Percentiles rank a stretch among this genome's conserved stretches.
phyloP scores from a whole-genome alignment of 1,139 yeast species.

The Hyphopichia pseudoburtonii region DNA sequence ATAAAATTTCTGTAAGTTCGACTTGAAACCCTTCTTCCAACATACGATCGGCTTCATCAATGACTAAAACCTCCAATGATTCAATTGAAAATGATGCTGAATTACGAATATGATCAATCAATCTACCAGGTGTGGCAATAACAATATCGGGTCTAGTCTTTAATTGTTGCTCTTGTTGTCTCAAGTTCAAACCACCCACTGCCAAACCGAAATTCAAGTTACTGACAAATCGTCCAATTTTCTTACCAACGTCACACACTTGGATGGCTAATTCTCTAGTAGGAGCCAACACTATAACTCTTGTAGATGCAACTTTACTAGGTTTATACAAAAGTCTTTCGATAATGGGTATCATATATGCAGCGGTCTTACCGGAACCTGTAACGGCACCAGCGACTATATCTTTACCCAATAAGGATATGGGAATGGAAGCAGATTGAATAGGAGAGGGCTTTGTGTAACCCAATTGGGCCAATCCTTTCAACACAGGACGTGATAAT shows the following conservation, averaged over 20 bases:
- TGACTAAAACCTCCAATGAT: conserved; percentile 83
- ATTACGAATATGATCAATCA: conserved; percentile 93
- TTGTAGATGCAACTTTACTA: conserved; percentile 76
- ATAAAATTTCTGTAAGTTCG: conserved; percentile 86
- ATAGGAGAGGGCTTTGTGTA: conserved; percentile 89
- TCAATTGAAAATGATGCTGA: conserved; percentile 93
- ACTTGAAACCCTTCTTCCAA: conserved; percentile 97
- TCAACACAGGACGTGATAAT: conserved; percentile 84
- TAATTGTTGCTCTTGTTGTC: conserved; percentile 93
- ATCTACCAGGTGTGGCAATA: conserved; percentile 96
- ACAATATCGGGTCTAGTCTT: conserved; percentile 93
- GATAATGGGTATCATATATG: conserved; percentile 91
- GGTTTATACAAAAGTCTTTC: conserved; percentile 92
- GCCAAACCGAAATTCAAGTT: conserved; percentile 86
- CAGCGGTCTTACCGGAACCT: conserved; percentile 99
- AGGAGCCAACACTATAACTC: conserved; percentile 89
- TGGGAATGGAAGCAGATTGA: conserved; percentile 91
- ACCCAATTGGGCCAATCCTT: conserved; percentile 78
- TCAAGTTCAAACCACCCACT: conserved; percentile 93
- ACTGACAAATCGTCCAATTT: conserved; percentile 72
- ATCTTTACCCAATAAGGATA: conserved; percentile 88
- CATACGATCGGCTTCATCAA: conserved; percentile 99
- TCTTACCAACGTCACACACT: conserved; percentile 89
- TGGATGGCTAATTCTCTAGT: conserved; percentile 98
- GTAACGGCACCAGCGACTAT: conserved; percentile 99